Evolutionary conservation across 2,329 filamentous ascomycete genomes (phyloP).

Genomic region (Corynespora cassiicola): DNA sequence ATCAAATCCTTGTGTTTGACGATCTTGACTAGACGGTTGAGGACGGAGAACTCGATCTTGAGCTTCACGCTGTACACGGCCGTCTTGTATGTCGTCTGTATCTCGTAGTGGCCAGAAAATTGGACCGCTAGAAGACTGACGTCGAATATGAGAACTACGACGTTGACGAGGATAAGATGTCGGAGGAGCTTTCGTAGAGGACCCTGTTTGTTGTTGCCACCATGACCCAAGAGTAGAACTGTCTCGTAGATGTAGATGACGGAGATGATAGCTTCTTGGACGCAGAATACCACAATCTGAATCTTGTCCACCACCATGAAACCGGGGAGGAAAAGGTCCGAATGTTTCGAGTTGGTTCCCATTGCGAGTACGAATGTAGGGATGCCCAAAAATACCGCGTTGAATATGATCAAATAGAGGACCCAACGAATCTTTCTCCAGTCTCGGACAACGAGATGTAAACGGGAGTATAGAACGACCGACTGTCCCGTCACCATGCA

Average conservation of each 20-base stretch:
- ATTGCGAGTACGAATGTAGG: slow-evolving; percentile 60
- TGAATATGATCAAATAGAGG: slow-evolving; percentile 61
- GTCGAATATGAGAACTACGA: slow-evolving; percentile 45
- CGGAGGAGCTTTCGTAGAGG: too few species aligned
- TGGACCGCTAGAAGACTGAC: slow-evolving; percentile 43
- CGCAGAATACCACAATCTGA: slow-evolving; percentile 43
- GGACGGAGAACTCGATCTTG: slow-evolving; percentile 59
- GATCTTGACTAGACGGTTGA: slow-evolving; percentile 43
- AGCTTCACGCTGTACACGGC: slow-evolving; percentile 51
- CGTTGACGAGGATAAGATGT: slow-evolving; percentile 39
- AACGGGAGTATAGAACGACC: slow-evolving; percentile 65
- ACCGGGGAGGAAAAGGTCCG: slow-evolving; percentile 32
- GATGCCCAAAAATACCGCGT: slow-evolving; percentile 56
- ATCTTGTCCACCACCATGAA: slow-evolving; percentile 45
- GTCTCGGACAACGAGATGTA: slow-evolving; percentile 28
- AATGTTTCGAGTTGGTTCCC: slow-evolving; percentile 51
- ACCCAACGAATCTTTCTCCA: slow-evolving; percentile 51
- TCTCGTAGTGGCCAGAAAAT: slow-evolving; percentile 42
- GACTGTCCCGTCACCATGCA: slow-evolving; percentile 66
- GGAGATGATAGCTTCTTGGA: slow-evolving; percentile 38
- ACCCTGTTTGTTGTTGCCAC: too few species aligned
- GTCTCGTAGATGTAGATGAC: slow-evolving; percentile 22
- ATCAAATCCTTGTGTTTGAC: too few species aligned
- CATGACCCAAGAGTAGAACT: too few species aligned
- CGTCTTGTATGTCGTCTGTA: slow-evolving; percentile 44